Percentiles rank a stretch among this genome's conserved stretches.
phyloP scores from a whole-genome alignment of 176 grass and related monocot species.

The Oryza glaberrima region DNA sequence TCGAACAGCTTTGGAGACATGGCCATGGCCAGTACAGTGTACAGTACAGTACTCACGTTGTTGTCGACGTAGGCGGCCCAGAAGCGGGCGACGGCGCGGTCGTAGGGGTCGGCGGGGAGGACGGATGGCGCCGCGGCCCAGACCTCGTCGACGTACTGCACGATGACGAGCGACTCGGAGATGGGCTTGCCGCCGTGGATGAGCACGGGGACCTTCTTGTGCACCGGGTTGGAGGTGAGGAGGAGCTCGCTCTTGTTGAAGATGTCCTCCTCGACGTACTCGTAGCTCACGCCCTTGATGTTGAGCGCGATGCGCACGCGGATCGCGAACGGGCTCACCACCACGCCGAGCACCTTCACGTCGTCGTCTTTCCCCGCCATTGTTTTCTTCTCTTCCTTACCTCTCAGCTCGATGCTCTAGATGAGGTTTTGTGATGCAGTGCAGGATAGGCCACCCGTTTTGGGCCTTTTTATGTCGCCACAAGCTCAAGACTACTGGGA shows the following conservation, averaged over 20 bases:
- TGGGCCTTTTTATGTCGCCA: neutral
- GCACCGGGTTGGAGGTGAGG: constrained; percentile 58
- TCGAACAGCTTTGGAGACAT: neutral
- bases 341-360: constrained; percentile 36
- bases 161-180: constrained; percentile 51
- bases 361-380: neutral
- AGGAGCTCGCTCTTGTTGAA: constrained; percentile 52
- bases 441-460: neutral
- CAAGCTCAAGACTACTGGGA: too few relatives aligned
- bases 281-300: constrained; percentile 18
- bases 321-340: constrained; percentile 22
- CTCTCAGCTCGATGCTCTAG: neutral
- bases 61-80: neutral
- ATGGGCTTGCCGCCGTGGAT: constrained; percentile 57
- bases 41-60: neutral
- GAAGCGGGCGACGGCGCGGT: neutral
- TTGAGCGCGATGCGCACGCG: constrained; percentile 27
- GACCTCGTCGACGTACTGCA: constrained; percentile 67
- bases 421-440: neutral
- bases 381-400: neutral
- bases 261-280: constrained; percentile 11
- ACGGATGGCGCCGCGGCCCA: constrained; percentile 24
- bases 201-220: constrained; percentile 70
- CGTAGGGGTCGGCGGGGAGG: neutral
- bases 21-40: too few relatives aligned